phyloP scores from a whole-genome alignment of 163 green algal genomes.

The Chlorella variabilis region DNA sequence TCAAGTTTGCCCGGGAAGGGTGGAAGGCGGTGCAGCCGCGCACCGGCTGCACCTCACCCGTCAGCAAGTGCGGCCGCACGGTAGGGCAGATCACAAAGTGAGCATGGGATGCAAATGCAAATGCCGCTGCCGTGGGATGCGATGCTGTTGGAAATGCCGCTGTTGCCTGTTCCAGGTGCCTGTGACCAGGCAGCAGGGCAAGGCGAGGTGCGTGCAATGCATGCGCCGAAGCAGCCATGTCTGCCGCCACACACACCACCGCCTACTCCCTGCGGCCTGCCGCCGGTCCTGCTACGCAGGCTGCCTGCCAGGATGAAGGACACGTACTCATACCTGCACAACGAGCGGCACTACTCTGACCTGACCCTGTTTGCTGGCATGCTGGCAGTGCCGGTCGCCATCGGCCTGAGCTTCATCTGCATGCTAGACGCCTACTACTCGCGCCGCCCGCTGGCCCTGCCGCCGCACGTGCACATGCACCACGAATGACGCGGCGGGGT shows the following conservation, averaged over 20 bases:
- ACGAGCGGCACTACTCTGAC: slow-evolving; percentile 39
- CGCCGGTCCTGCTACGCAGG: neutral
- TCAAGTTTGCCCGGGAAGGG: slow-evolving; percentile 33
- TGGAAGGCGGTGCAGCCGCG: slow-evolving; percentile 23
- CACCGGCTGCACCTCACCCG: slow-evolving; percentile 41
- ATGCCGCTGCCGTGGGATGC: neutral
- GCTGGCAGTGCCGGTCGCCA: slow-evolving; percentile 38
- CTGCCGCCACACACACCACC: too few relatives aligned
- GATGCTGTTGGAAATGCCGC: neutral
- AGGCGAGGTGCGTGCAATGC: too few relatives aligned
- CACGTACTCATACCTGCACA: slow-evolving; percentile 21
- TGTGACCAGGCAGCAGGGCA: too few relatives aligned
- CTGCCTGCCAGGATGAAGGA: slow-evolving; percentile 20
- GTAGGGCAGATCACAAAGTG: slow-evolving; percentile 25
- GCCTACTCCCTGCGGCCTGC: too few relatives aligned
- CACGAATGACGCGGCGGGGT: too few relatives aligned
- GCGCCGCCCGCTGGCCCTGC: neutral
- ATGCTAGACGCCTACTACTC: slow-evolving; percentile 29
- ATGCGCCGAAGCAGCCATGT: too few relatives aligned
- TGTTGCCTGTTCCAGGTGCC: slow-evolving; percentile 3
- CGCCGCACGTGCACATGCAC: neutral
- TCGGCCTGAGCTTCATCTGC: slow-evolving; percentile 36
- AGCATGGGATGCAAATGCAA: neutral
- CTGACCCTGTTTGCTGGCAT: slow-evolving; percentile 37
- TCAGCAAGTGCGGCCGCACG: slow-evolving; percentile 27